These are phyloP conservation scores for Cytospora piceicola DNA, from an alignment of 2,329 filamentous ascomycete genomes.

Conservation along the genomic window DNA sequence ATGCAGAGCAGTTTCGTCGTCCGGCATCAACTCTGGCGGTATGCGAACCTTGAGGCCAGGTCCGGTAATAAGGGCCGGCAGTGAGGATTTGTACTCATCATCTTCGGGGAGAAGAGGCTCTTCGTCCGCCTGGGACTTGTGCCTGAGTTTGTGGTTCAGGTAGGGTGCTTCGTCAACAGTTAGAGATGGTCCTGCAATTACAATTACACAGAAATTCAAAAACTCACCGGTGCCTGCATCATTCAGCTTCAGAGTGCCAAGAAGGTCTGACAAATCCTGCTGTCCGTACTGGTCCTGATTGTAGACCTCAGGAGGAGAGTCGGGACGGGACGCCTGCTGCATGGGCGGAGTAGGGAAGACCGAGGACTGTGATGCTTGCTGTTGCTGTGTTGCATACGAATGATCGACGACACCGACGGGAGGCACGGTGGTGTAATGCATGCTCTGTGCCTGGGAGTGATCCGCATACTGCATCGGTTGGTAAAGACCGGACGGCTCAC, in stretches of 20 bases:
- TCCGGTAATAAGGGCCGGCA: conserved; percentile 70
- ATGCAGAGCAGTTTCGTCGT: conserved; percentile 76
- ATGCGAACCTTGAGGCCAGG: conserved; percentile 82
- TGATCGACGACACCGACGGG: conserved; percentile 56
- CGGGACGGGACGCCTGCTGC: conserved; percentile 47
- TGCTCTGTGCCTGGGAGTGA: conserved; percentile 48
- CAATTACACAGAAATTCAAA: neutral
- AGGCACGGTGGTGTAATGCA: conserved; percentile 59
- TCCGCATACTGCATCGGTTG: conserved; percentile 53
- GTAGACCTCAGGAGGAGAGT: conserved; percentile 55
- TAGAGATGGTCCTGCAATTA: conserved; percentile 5
- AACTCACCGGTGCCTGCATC: conserved; percentile 79
- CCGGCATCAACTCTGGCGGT: conserved; percentile 89
- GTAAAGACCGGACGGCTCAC: conserved; percentile 50
- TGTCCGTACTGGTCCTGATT: conserved; percentile 68
- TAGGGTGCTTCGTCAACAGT: conserved; percentile 70
- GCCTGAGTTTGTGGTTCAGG: conserved; percentile 64
- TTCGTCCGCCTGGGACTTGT: conserved; percentile 53
- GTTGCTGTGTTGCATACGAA: conserved; percentile 43
- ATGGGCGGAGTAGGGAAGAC: conserved; percentile 60
- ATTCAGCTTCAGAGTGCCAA: conserved; percentile 86
- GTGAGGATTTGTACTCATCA: conserved; percentile 71
- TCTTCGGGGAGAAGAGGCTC: conserved; percentile 69
- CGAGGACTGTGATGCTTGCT: conserved; percentile 42
- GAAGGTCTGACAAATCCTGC: conserved; percentile 74